Percentiles rank a stretch among this genome's conserved stretches.
phyloP scores from a whole-genome alignment of 176 grass and related monocot genomes.

The Eragrostis curvula region DNA sequence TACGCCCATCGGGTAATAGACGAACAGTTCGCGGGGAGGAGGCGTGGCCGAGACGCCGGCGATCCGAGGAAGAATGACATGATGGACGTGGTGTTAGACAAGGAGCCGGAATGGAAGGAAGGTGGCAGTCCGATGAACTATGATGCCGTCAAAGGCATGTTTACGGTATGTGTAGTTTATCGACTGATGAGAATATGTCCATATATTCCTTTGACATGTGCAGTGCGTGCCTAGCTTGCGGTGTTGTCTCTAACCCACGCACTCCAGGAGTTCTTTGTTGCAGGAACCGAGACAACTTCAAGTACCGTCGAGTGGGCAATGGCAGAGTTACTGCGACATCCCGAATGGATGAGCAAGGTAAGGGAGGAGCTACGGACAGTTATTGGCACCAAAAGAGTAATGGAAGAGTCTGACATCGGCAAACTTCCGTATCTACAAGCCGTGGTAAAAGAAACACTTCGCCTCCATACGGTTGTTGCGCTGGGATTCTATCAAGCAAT shows the following conservation, averaged over 20 bases:
- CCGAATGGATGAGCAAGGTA: conserved; percentile 11
- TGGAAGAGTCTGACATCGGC: conserved; percentile 40
- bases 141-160: neutral
- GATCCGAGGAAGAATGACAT: conserved; percentile 16
- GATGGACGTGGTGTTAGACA: conserved; percentile 38
- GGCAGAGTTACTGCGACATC: conserved; percentile 37
- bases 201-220: no score
- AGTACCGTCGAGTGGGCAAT: conserved; percentile 21
- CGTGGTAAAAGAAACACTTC: conserved; percentile 41
- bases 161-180: neutral
- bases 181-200: no score
- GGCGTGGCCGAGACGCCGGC: neutral
- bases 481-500: conserved; percentile 19
- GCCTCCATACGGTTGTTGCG: conserved; percentile 30
- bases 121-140: neutral
- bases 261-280: conserved; percentile 33
- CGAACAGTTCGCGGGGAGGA: conserved; percentile 27
- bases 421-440: conserved; percentile 48
- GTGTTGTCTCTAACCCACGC: neutral
- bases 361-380: conserved; percentile 20
- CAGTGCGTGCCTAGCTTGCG: no score
- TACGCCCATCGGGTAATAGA: conserved; percentile 4
- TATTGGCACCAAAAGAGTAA: conserved; percentile 10
- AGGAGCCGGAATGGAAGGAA: neutral
- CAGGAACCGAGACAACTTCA: conserved; percentile 23